phyloP scores from a whole-genome alignment of 2,329 filamentous ascomycete species.

The Chrysosphaeria jannelii region DNA sequence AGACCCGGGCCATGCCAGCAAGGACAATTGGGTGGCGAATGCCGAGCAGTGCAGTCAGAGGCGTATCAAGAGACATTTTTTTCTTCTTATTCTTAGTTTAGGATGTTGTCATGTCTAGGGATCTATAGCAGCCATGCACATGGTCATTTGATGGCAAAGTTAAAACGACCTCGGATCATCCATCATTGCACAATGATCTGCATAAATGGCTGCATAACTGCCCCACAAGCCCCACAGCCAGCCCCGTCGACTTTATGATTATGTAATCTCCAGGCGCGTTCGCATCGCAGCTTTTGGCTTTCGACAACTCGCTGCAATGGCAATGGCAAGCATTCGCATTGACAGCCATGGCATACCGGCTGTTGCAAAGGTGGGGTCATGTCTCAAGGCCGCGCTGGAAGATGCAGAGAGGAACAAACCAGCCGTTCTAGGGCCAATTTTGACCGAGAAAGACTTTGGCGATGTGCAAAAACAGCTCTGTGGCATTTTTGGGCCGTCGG shows the following conservation, averaged over 20 bases:
- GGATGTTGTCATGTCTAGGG: too few relatives aligned
- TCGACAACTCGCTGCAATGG: too few relatives aligned
- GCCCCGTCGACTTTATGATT: too few relatives aligned
- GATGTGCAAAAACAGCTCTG: conserved; percentile 16
- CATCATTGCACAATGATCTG: too few relatives aligned
- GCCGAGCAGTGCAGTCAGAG: conserved; percentile 45
- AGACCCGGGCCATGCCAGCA: conserved; percentile 77
- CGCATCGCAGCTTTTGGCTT: too few relatives aligned
- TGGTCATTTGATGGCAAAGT: too few relatives aligned
- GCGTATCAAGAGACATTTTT: conserved; percentile 35
- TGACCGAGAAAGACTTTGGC: conserved; percentile 37
- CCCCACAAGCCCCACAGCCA: too few relatives aligned
- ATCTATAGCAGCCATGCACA: too few relatives aligned
- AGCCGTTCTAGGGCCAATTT: conserved; percentile 37
- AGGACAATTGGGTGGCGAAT: conserved; percentile 78
- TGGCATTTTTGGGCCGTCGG: conserved; percentile 9
- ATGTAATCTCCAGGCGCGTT: too few relatives aligned
- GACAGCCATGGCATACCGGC: conserved; percentile 18
- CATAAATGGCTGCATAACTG: too few relatives aligned
- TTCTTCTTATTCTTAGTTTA: too few relatives aligned
- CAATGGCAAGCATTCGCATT: conserved; percentile 19
- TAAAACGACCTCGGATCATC: too few relatives aligned
- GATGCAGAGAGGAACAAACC: conserved; percentile 28
- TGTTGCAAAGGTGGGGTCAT: conserved; percentile 19
- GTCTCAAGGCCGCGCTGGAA: conserved; percentile 25